Evolutionary conservation across 805 yeast species (phyloP), one percentile per base, ranked within the genome.

Genomic region (Pichia thaimueangensis): DNA sequence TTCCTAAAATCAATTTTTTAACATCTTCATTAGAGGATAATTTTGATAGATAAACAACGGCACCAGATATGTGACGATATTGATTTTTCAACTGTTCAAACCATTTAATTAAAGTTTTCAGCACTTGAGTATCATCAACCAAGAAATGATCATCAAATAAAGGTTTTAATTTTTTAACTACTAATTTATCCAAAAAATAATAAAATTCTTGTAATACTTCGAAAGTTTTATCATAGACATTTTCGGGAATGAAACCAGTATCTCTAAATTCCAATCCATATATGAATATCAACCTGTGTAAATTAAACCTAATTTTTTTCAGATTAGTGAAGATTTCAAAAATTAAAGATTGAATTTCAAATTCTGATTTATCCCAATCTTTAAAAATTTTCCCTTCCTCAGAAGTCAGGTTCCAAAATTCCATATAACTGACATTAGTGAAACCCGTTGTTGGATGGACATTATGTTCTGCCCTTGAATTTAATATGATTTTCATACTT

Each of bases 11-110:
- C 54, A 59, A 52, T 12, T 53, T 53, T 39, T 54, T 53, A 16
- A 59, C 45, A 9, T 53, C 45, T 31, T 55, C 55, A 21, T 50
- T 52, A 9, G 56, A 45, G 9, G 61, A 55, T 13, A 61, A 27
- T 35, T 53, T 55, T 25, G 62, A 57, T 24, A 60, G 33, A 34
- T 55, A 59, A 11, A 60, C 58, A 38, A 59, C 45, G 17, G 62
- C 48, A 27, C 58, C 48, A 17, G 65, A 60, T 7, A 58, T 54
- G 30, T 53, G 53, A 20, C 48, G 50, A 37, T 54, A 59, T 37
- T 56, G 55, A 6, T 38, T 42, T 33, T 51, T 59, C 17, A 61
- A 42, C 25, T 53, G 52, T n/a, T 40, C 35, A 24, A 60, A 47
- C 64, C 64, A 61, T 32, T 42, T 49, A 7, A 39, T 43, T 11